These are phyloP conservation scores for Teunomyces aglyptinius DNA, from an alignment of 805 yeast genomes.

Conservation along the genomic window DNA sequence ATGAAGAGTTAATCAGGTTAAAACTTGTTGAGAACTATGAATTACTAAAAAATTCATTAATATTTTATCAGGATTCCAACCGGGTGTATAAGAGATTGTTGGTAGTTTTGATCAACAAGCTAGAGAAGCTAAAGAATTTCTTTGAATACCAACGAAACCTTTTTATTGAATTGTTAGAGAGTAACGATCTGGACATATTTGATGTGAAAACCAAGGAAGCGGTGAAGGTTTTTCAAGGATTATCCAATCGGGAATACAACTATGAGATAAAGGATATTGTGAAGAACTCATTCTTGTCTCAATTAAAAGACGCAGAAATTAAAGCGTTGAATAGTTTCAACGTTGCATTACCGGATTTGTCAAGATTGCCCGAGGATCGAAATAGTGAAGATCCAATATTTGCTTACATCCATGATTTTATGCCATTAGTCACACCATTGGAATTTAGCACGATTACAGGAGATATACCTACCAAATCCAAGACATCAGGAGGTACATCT, in stretches of 20 bases:
- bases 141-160: slow-evolving; percentile 35
- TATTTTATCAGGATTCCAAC: slow-evolving; percentile 38
- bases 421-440: slow-evolving; percentile 37
- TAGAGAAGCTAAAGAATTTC: slow-evolving; percentile 38
- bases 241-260: slow-evolving; percentile 27
- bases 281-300: slow-evolving; percentile 12
- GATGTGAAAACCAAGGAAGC: slow-evolving; percentile 27
- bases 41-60: slow-evolving; percentile 26
- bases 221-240: slow-evolving; percentile 22
- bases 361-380: background rate
- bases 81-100: slow-evolving; percentile 32
- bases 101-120: slow-evolving; percentile 28
- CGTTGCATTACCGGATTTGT: background rate
- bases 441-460: slow-evolving; percentile 43
- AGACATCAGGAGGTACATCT: slow-evolving; percentile 14
- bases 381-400: slow-evolving; percentile 3
- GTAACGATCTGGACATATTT: slow-evolving; percentile 14
- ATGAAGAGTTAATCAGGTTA: slow-evolving; percentile 32
- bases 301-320: slow-evolving; percentile 4
- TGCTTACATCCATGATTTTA: slow-evolving; percentile 35
- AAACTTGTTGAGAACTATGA: slow-evolving; percentile 33
- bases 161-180: slow-evolving; percentile 20
- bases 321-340: background rate
- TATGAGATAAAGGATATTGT: slow-evolving; percentile 29
- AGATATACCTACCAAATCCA: slow-evolving; percentile 29